phyloP scores from a whole-genome alignment of 2,329 filamentous ascomycete genomes.

The Fusarium duplospermum region DNA sequence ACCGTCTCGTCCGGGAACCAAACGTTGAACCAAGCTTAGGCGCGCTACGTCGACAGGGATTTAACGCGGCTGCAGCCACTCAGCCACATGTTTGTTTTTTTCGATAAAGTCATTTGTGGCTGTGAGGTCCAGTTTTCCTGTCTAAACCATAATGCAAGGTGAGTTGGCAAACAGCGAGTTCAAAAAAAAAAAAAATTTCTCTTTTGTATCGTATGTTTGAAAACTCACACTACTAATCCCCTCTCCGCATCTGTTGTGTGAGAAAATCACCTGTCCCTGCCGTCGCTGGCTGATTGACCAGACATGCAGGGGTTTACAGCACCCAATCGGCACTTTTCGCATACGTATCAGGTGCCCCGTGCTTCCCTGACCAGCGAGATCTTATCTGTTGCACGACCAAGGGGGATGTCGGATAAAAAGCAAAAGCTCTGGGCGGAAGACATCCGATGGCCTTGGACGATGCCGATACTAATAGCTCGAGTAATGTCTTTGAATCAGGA shows the following conservation, averaged over 20 bases:
- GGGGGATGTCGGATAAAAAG: neutral
- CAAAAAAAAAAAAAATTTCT: neutral
- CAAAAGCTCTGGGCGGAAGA: neutral
- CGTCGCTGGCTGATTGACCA: conserved; percentile 1
- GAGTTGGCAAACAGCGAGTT: neutral
- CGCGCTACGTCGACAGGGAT: conserved; percentile 46
- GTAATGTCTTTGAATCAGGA: neutral
- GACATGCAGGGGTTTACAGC: conserved; percentile 10
- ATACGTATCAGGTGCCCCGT: conserved; percentile 2
- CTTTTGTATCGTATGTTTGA: neutral
- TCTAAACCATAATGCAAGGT: neutral
- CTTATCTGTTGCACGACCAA: neutral
- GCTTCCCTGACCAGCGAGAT: neutral
- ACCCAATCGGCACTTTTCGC: conserved; percentile 19
- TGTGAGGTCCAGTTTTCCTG: neutral
- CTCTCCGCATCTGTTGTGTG: conserved; percentile 17
- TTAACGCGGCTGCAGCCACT: conserved; percentile 40
- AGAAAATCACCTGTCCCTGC: conserved; percentile 25
- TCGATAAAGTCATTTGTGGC: conserved; percentile 19
- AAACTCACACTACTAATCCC: neutral
- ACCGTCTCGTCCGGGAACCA: conserved; percentile 36
- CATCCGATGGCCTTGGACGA: neutral
- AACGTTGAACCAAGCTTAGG: conserved; percentile 48
- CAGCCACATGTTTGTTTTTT: conserved; percentile 44
- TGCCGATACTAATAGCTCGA: neutral